A percentile compares a stretch with the other conserved stretches of the same genome.
phyloP scores from a whole-genome alignment of 116 monocot species.

The Dioscorea cayenensis region DNA sequence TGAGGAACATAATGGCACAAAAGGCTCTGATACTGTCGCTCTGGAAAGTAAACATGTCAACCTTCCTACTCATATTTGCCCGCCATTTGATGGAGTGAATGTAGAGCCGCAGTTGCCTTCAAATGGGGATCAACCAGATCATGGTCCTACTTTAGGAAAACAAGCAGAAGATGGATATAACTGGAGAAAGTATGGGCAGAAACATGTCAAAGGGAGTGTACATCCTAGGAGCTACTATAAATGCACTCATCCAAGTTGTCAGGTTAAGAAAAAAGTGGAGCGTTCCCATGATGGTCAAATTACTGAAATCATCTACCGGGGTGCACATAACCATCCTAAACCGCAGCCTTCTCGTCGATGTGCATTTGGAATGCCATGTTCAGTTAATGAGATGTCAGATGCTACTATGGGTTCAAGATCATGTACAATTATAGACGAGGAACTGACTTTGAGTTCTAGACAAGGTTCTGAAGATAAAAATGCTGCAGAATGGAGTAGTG shows the following conservation, averaged over 20 bases:
- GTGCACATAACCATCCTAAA: constrained; percentile 15
- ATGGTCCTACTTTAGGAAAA: constrained; percentile 1
- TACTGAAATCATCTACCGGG: constrained; percentile 19
- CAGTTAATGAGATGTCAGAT: background rate
- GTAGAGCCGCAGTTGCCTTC: background rate
- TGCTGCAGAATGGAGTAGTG: background rate
- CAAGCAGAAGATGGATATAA: constrained; percentile 15
- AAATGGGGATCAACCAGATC: background rate
- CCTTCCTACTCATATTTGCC: too few species aligned
- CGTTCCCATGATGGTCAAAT: constrained; percentile 6
- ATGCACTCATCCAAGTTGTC: constrained; percentile 12
- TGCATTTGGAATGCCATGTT: constrained; percentile 1
- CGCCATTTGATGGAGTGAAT: background rate
- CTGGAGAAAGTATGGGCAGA: constrained; percentile 25
- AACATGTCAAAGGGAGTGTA: constrained; percentile 24
- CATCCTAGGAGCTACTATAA: constrained; percentile 22
- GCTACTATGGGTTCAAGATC: background rate
- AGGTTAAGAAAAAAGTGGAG: constrained; percentile 8
- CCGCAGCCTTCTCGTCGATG: constrained; percentile 6
- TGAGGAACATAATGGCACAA: background rate
- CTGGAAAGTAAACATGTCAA: background rate
- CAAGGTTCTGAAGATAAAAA: constrained; percentile 1
- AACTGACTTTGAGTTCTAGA: background rate
- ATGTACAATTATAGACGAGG: background rate
- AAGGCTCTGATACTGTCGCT: background rate